Percentiles rank a stretch among this genome's conserved stretches.
phyloP scores from a whole-genome alignment of 225 moss, liverwort and hornwort genomes.

The Anthoceros angustus region DNA sequence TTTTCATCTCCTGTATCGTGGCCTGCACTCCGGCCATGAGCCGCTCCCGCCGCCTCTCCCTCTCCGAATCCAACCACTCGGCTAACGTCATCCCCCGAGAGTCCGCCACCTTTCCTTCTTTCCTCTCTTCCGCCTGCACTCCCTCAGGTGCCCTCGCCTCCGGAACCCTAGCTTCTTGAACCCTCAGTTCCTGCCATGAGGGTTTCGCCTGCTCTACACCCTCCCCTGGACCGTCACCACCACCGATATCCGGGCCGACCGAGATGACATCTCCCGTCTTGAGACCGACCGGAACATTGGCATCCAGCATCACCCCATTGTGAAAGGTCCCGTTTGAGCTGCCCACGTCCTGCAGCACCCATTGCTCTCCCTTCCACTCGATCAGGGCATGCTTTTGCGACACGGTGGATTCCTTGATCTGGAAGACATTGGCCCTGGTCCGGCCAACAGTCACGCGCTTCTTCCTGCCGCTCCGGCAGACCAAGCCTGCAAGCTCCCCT shows the following conservation, averaged over 20 bases:
- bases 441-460: slow-evolving; percentile 61
- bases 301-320: slow-evolving; percentile 30
- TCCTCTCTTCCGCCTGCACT: not conserved
- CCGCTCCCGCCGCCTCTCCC: not conserved
- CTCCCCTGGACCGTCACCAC: slow-evolving; percentile 29
- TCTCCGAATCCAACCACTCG: not conserved
- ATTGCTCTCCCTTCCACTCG: slow-evolving; percentile 36
- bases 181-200: not conserved
- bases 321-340: slow-evolving; percentile 75
- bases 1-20: not conserved
- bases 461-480: not conserved
- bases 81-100: not conserved
- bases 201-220: slow-evolving; percentile 1
- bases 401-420: slow-evolving; percentile 57
- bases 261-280: slow-evolving; percentile 38
- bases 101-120: not conserved
- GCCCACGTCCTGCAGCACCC: slow-evolving; percentile 49
- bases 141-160: not conserved
- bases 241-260: slow-evolving; percentile 44
- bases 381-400: slow-evolving; percentile 70
- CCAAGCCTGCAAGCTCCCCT: not conserved
- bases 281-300: slow-evolving; percentile 28
- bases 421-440: slow-evolving; percentile 36
- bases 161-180: not conserved
- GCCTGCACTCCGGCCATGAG: not conserved